Base-by-base conservation (phyloP, 2,329 filamentous ascomycete genomes). In the Beauveria varroae region DNA sequence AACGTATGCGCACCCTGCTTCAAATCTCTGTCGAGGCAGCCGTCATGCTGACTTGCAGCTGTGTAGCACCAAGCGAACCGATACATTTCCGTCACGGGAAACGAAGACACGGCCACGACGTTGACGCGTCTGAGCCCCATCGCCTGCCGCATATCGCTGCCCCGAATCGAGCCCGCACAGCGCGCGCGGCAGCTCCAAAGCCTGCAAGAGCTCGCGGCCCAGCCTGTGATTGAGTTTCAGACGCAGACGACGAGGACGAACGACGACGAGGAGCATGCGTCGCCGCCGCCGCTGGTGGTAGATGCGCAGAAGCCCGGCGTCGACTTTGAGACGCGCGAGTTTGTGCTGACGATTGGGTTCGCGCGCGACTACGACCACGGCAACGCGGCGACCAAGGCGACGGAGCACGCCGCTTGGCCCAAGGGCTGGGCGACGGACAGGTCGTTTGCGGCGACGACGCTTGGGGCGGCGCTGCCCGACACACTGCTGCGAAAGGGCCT, bases 91-190 rank as follows among this genome's bases (percentile, higher is more conserved):
- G 72, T 85, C 26, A 76, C 81, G 20, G 73, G 72, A 52, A 75
- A 73, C 20, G 67, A 70, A 18, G 69, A 72, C 4, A 75, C 73
- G 14, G 80, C 77, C 14, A 61, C 65, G 3, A 65, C 66, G 41
- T 72, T 84, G n/a, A 63, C 81, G 43, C 65, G 64, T 28, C 63
- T 63, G 44, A 83, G 81, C 63, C 82, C 82, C 1, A 69, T 84
- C 47, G 72, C 72, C 34, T 83, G 80, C 65, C 73, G 74, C 28
- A 66, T 81, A 57, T 64, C 76, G 43, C 67, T 64, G 1, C 70
- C 71, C 18, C 55, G 43, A 12, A 64, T 62, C 47, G 64, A 68
- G 20, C 68, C 72, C 22, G 68, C 67, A 54, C 67, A 72, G n/a
- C 70, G 73, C 63, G 64, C 74, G 14, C 72, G 68, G 62, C 46